These are phyloP conservation scores for Aphanomyces astaci DNA, from an alignment of 352 stramenopile species.

Conservation along the genomic window DNA sequence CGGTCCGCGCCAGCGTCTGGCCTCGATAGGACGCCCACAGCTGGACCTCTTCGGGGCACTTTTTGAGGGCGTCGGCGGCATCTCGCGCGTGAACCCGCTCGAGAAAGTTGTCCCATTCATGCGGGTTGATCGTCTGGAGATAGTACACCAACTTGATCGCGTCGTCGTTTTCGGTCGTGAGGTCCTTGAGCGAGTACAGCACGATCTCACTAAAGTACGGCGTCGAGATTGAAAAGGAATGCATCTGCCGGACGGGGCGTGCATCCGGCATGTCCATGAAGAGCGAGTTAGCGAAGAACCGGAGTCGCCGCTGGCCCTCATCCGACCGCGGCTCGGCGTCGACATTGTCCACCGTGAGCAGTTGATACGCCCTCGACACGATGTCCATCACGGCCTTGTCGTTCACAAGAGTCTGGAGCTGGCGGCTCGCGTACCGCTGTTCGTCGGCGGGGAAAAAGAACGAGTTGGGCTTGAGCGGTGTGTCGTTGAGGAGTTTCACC, in stretches of 20 bases:
- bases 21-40: constrained; percentile 82
- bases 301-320: constrained; percentile 82
- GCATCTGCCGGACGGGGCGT: constrained; percentile 76
- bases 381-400: constrained; percentile 74
- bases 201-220: constrained; percentile 87
- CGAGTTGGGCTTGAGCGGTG: constrained; percentile 72
- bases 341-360: constrained; percentile 75
- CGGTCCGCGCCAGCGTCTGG: constrained; percentile 75
- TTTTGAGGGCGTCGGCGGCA: constrained; percentile 69
- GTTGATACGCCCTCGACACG: constrained; percentile 73
- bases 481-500: constrained; percentile 73
- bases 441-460: constrained; percentile 81
- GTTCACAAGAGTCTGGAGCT: constrained; percentile 75
- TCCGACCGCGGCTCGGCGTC: constrained; percentile 76
- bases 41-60: constrained; percentile 76
- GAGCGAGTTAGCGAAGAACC: constrained; percentile 84
- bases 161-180: constrained; percentile 80
- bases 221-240: constrained; percentile 83
- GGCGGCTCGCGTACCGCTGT: constrained; percentile 70
- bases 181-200: constrained; percentile 73
- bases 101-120: constrained; percentile 84
- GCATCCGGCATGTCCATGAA: constrained; percentile 84
- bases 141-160: constrained; percentile 92
- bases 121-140: constrained; percentile 77
- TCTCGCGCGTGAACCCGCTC: constrained; percentile 67